Conservation (phyloP, 768 basidiomycete genomes). For the Chalciporus piperatus region DNA sequence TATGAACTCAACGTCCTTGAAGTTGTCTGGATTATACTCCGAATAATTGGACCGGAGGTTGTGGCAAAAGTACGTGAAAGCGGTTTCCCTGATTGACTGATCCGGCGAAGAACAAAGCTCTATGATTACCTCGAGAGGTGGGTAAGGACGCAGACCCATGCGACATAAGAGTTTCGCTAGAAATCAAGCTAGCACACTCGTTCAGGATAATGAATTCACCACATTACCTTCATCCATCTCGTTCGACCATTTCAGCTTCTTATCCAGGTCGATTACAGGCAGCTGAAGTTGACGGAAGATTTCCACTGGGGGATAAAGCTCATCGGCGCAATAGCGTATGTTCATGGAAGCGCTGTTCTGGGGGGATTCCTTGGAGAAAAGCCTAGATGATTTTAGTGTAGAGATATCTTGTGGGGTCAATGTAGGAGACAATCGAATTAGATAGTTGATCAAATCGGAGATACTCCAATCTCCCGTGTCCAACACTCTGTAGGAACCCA, state of each 20-base stretch:
- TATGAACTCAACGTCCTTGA: neutral
- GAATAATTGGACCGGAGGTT: neutral
- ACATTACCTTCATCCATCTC: neutral
- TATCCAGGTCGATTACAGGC: neutral
- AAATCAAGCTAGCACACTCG: neutral
- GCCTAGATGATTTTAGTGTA: neutral
- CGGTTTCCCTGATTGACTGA: slow-evolving; percentile 46
- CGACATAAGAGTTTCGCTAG: slow-evolving; percentile 74
- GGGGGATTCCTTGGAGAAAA: neutral
- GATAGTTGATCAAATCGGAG: slow-evolving; percentile 76
- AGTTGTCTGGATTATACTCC: slow-evolving; percentile 56
- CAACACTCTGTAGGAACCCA: slow-evolving; percentile 53
- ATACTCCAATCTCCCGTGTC: slow-evolving; percentile 84
- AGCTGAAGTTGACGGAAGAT: neutral
- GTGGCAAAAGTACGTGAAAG: slow-evolving; percentile 77
- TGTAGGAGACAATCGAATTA: slow-evolving; percentile 64
- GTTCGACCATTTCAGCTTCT: neutral
- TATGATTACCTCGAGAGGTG: slow-evolving; percentile 62
- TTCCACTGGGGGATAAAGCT: neutral
- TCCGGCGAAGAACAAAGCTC: slow-evolving; percentile 60
- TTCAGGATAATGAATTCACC: neutral
- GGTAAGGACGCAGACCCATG: slow-evolving; percentile 62
- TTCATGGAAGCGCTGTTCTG: neutral
- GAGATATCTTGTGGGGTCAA: neutral
- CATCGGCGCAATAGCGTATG: neutral